Evolutionary conservation across 225 moss, liverwort and hornwort genomes (phyloP).

Genomic region (Pseudisothecium myosuroides): DNA sequence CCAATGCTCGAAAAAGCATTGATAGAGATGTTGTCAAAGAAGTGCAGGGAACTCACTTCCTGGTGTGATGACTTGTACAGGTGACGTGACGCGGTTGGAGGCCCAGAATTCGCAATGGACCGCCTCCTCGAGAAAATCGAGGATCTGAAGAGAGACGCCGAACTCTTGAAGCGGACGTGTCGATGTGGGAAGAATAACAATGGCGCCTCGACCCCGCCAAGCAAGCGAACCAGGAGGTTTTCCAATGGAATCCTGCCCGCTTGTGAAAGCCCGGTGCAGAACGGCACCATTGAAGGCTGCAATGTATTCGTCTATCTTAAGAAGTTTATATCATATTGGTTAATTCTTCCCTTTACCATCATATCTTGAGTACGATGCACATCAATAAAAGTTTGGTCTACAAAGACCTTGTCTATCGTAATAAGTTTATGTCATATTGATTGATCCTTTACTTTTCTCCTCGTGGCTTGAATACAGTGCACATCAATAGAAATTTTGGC

Average conservation of each 20-base stretch:
- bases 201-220: not conserved
- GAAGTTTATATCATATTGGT: not conserved
- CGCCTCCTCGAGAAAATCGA: slow-evolving; percentile 16
- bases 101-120: slow-evolving; percentile 7
- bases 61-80: not conserved
- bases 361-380: not conserved
- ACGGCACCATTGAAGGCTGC: not conserved
- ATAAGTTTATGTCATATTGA: not conserved
- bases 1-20: not conserved
- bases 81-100: not conserved
- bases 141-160: slow-evolving; percentile 4
- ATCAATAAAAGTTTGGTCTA: not conserved
- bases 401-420: not conserved
- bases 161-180: not conserved
- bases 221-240: not conserved
- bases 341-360: not conserved
- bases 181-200: not conserved
- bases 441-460: not conserved
- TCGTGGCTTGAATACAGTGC: not conserved
- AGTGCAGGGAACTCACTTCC: not conserved
- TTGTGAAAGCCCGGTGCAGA: not conserved
- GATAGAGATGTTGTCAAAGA: not conserved
- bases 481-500: too few relatives aligned
- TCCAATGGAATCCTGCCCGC: not conserved
- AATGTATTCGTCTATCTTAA: not conserved